phyloP scores from a whole-genome alignment of 345 rosid species.

The Boechera stricta region DNA sequence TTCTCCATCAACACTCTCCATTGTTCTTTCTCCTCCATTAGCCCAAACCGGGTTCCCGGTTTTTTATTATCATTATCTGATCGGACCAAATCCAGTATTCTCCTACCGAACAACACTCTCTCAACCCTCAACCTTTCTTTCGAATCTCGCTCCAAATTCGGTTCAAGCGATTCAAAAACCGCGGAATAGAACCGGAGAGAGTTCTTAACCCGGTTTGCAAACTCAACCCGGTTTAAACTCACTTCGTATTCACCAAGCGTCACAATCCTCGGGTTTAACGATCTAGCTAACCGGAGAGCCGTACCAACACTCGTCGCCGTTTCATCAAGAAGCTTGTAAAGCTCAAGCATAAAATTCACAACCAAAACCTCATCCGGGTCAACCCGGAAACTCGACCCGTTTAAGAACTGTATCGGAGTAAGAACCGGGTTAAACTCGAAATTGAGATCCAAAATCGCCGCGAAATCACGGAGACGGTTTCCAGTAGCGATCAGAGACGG shows the following conservation, averaged over 20 bases:
- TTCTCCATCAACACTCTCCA: constrained; percentile 73
- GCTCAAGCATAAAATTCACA: constrained; percentile 86
- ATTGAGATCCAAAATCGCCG: constrained; percentile 65
- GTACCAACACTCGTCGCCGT: constrained; percentile 54
- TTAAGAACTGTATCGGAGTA: constrained; percentile 60
- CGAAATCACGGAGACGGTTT: constrained; percentile 79
- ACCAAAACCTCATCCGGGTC: constrained; percentile 72
- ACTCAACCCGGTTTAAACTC: constrained; percentile 65
- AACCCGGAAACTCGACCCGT: constrained; percentile 60
- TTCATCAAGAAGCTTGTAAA: constrained; percentile 75
- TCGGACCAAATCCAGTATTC: constrained; percentile 61
- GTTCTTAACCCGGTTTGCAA: constrained; percentile 62
- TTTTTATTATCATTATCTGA: constrained; percentile 31
- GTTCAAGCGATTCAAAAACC: constrained; percentile 80
- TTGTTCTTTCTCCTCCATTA: constrained; percentile 70
- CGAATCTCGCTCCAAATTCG: constrained; percentile 65
- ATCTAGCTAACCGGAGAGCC: constrained; percentile 66
- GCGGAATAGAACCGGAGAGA: constrained; percentile 73
- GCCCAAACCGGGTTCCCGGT: constrained; percentile 54
- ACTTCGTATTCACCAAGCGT: constrained; percentile 86
- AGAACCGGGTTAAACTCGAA: constrained; percentile 81
- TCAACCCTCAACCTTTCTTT: constrained; percentile 69
- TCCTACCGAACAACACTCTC: constrained; percentile 68
- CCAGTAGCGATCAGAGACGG: constrained; percentile 74
- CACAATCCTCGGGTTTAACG: constrained; percentile 65